phyloP scores from a whole-genome alignment of 148 eudicot species.

The Cornus florida region DNA sequence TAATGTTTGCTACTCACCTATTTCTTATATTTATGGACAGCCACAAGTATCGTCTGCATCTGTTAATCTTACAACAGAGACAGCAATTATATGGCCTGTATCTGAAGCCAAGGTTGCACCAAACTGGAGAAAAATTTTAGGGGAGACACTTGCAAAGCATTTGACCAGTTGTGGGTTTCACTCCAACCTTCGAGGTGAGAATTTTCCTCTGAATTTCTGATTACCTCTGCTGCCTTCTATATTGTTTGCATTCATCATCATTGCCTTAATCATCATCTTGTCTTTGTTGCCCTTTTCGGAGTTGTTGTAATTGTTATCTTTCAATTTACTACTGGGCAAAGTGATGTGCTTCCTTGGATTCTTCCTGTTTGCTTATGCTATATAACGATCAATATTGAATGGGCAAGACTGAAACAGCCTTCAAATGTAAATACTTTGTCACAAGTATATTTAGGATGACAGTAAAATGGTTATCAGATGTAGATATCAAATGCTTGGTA shows the following conservation, averaged over 20 bases:
- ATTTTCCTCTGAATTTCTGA: neutral
- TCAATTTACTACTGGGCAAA: too few species aligned
- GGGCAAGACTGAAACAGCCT: neutral
- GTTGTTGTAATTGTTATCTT: neutral
- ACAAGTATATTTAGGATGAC: neutral
- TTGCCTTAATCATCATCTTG: neutral
- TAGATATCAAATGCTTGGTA: too few species aligned
- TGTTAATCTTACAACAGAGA: constrained; percentile 91
- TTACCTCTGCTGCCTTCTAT: neutral
- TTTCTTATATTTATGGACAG: constrained; percentile 37
- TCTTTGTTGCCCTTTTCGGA: neutral
- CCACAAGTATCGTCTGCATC: constrained; percentile 89
- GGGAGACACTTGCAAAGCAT: constrained; percentile 83
- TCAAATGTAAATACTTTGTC: neutral
- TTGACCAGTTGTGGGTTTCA: constrained; percentile 84
- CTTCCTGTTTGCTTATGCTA: neutral
- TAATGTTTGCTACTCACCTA: neutral
- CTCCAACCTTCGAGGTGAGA: constrained; percentile 79
- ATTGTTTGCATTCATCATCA: neutral
- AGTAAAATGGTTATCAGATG: neutral
- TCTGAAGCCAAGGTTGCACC: constrained; percentile 73
- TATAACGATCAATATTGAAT: neutral
- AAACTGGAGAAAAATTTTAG: constrained; percentile 72
- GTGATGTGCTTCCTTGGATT: neutral
- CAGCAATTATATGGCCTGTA: constrained; percentile 90